A percentile compares a stretch with the other conserved stretches of the same genome.
phyloP scores from a whole-genome alignment of 331 rosid genomes.

The Telfairia occidentalis region DNA sequence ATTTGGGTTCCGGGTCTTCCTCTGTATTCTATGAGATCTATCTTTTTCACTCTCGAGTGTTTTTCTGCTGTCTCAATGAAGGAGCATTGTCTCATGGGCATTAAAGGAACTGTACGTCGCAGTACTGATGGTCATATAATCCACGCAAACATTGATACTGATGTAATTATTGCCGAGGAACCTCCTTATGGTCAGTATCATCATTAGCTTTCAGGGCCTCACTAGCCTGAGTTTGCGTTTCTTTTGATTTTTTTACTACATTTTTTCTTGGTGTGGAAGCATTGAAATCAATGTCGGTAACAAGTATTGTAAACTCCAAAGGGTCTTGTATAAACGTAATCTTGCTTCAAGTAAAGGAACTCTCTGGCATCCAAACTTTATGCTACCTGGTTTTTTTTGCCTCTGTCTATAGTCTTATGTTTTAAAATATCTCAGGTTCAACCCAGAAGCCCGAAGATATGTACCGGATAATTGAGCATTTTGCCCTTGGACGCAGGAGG shows the following conservation, averaged over 20 bases:
- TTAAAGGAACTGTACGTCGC: conserved; percentile 89
- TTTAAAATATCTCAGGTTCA: conserved; percentile 48
- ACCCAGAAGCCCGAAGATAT: conserved; percentile 94
- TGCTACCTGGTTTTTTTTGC: background rate
- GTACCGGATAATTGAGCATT: conserved; percentile 92
- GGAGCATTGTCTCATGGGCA: conserved; percentile 99
- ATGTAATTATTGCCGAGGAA: conserved; percentile 84
- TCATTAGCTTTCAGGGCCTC: conserved; percentile 1
- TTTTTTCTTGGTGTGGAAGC: conserved; percentile 7
- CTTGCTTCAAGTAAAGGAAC: background rate
- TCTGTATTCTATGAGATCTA: background rate
- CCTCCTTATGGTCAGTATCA: conserved; percentile 79
- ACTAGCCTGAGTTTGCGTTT: conserved; percentile 2
- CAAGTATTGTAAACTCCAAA: background rate
- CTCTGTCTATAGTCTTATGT: background rate
- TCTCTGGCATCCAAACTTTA: background rate
- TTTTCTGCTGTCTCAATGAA: conserved; percentile 20
- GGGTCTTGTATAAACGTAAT: background rate
- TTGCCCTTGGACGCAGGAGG: conserved; percentile 94
- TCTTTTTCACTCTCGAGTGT: background rate
- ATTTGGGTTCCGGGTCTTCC: conserved; percentile 5
- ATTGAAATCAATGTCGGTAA: background rate
- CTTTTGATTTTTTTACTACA: background rate
- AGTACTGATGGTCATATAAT: conserved; percentile 96
- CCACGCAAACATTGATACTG: conserved; percentile 91